Percentiles rank a stretch among this genome's conserved stretches.
These are phyloP conservation scores for Phialocephala sp. DNA, from an alignment of 2,329 filamentous ascomycete genomes.

Conservation along the genomic window DNA sequence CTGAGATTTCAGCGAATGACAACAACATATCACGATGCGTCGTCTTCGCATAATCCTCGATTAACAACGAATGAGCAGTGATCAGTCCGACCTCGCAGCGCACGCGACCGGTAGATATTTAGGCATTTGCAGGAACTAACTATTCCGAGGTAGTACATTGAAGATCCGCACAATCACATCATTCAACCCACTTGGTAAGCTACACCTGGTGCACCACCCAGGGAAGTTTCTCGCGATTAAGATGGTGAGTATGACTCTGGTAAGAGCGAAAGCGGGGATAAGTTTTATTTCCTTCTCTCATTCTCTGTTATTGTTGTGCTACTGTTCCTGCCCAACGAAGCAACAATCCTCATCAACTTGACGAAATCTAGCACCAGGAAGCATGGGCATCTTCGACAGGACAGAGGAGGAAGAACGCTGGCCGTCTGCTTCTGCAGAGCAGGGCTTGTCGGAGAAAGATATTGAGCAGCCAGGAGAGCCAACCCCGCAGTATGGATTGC, in stretches of 20 bases:
- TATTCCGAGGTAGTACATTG: constrained; percentile 3
- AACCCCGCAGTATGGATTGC: background rate
- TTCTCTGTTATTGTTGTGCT: background rate
- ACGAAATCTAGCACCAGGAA: background rate
- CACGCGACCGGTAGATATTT: background rate
- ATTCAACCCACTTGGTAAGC: constrained; percentile 2
- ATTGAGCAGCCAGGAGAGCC: background rate
- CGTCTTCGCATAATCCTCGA: background rate
- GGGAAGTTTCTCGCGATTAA: background rate
- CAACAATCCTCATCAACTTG: background rate
- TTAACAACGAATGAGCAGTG: background rate
- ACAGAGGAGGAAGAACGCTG: background rate
- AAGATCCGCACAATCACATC: background rate
- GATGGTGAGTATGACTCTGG: constrained; percentile 4
- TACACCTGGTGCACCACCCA: background rate
- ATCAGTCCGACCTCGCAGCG: background rate
- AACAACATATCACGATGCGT: background rate
- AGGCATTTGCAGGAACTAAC: background rate
- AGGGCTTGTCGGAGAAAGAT: constrained; percentile 13
- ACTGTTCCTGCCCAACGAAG: background rate
- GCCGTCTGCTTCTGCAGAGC: background rate
- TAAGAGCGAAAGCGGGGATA: background rate
- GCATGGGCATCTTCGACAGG: background rate
- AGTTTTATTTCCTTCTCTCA: background rate
- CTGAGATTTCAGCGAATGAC: background rate